Percentiles rank a stretch among this genome's conserved stretches.
phyloP scores from a whole-genome alignment of 495 filamentous ascomycete genomes.

The Xylaria scruposa region DNA sequence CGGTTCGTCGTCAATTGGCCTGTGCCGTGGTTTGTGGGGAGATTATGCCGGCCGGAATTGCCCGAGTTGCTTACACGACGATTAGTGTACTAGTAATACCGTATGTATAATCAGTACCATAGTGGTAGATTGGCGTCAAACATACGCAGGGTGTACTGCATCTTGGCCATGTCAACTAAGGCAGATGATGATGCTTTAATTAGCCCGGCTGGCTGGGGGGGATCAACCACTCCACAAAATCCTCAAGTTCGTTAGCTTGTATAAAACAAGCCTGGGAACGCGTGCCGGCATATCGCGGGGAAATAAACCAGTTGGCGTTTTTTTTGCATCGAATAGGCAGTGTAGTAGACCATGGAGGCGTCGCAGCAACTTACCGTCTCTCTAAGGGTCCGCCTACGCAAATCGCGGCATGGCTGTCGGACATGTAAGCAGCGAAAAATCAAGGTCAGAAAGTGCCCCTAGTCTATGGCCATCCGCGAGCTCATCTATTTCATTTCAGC shows the following conservation, averaged over 20 bases:
- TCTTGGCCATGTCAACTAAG: conserved; percentile 1
- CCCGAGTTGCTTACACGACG: neutral
- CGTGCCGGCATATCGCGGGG: neutral
- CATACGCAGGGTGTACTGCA: neutral
- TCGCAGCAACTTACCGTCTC: conserved; percentile 11
- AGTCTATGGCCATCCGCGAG: neutral
- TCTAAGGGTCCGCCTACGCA: conserved; percentile 17
- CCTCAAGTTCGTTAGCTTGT: neutral
- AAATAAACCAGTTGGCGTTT: neutral
- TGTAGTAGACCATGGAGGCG: neutral
- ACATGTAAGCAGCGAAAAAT: conserved; percentile 26
- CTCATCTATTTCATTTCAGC: neutral
- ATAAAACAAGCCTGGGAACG: neutral
- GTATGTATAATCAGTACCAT: neutral
- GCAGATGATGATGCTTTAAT: conserved; percentile 10
- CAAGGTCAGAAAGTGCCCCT: conserved; percentile 17
- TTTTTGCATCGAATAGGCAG: neutral
- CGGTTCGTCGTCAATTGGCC: neutral
- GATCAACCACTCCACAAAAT: neutral
- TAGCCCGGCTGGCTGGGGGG: neutral
- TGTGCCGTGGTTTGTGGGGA: neutral
- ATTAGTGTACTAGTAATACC: conserved; percentile 16
- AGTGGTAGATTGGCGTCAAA: neutral
- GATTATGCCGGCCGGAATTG: conserved; percentile 5
- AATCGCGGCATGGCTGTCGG: conserved; percentile 26